Conservation (phyloP, 495 filamentous ascomycete genomes). For the Xylaria longipes region DNA sequence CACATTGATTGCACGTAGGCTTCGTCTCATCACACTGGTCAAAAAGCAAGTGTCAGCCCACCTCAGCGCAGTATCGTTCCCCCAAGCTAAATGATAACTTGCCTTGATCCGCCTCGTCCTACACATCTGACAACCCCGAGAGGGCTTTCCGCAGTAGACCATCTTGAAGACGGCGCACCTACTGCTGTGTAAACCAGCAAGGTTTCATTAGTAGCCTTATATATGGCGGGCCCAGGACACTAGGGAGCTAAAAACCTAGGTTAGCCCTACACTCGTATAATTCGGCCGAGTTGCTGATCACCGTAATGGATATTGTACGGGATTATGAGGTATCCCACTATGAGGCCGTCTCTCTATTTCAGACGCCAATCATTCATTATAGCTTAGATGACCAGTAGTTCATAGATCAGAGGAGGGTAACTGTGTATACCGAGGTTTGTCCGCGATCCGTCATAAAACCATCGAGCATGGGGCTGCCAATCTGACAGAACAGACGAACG, state of each 20-base stretch:
- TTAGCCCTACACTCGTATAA: background rate
- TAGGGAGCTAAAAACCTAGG: background rate
- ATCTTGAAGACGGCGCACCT: conserved; percentile 45
- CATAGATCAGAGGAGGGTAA: background rate
- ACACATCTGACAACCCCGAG: conserved; percentile 75
- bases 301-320: background rate
- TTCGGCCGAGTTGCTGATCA: background rate
- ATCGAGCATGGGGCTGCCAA: background rate
- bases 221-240: background rate
- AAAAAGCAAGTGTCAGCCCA: conserved; percentile 25
- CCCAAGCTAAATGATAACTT: conserved; percentile 32
- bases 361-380: background rate
- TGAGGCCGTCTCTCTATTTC: background rate
- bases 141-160: conserved; percentile 79
- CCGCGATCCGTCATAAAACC: background rate
- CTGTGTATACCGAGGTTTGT: background rate
- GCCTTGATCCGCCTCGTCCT: conserved; percentile 76
- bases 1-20: conserved; percentile 71
- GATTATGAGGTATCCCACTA: background rate
- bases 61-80: background rate
- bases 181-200: background rate
- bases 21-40: conserved; percentile 71
- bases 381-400: background rate
- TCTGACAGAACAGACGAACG: background rate
- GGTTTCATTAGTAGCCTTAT: background rate